Conservation (phyloP, 1,139 yeast species). For the Candida sp. region DNA sequence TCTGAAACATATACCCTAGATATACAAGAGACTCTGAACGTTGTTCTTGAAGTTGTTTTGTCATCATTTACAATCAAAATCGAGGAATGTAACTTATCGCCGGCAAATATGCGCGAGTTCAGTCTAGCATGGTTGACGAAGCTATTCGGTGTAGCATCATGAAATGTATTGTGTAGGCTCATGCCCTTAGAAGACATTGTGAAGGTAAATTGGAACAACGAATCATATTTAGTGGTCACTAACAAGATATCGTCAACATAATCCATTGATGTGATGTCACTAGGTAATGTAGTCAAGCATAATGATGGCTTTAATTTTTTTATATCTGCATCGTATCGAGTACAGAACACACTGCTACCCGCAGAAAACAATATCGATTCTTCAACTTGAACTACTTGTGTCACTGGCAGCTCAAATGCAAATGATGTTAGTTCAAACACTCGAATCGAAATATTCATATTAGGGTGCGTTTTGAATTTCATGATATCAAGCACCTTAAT, state of each 20-base stretch:
- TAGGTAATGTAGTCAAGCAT: slow-evolving; percentile 25
- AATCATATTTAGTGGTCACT: slow-evolving; percentile 40
- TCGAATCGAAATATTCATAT: slow-evolving; percentile 4
- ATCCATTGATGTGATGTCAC: slow-evolving; percentile 34
- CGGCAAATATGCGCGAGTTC: slow-evolving; percentile 25
- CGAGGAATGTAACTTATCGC: slow-evolving; percentile 43
- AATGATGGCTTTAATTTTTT: slow-evolving; percentile 33
- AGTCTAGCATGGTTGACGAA: slow-evolving; percentile 35
- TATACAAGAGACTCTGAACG: slow-evolving; percentile 30
- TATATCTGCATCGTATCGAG: slow-evolving; percentile 35
- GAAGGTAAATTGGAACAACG: slow-evolving; percentile 27
- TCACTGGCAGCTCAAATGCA: slow-evolving; percentile 30
- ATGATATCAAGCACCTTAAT: slow-evolving; percentile 43
- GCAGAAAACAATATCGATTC: slow-evolving; percentile 32
- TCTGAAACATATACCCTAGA: slow-evolving; percentile 36
- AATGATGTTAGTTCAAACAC: slow-evolving; percentile 38
- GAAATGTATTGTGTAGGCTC: slow-evolving; percentile 15
- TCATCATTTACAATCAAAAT: slow-evolving; percentile 23
- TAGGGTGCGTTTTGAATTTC: slow-evolving; percentile 14
- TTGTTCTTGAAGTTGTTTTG: slow-evolving; percentile 5
- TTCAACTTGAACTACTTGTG: slow-evolving; percentile 35
- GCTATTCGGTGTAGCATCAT: slow-evolving; percentile 36
- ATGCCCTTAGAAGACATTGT: slow-evolving; percentile 8
- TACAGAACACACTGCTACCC: slow-evolving; percentile 28
- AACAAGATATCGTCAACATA: slow-evolving; percentile 20